phyloP scores from a whole-genome alignment of 192 early-diverging fungal genomes.

The Coemansia aciculifera region DNA sequence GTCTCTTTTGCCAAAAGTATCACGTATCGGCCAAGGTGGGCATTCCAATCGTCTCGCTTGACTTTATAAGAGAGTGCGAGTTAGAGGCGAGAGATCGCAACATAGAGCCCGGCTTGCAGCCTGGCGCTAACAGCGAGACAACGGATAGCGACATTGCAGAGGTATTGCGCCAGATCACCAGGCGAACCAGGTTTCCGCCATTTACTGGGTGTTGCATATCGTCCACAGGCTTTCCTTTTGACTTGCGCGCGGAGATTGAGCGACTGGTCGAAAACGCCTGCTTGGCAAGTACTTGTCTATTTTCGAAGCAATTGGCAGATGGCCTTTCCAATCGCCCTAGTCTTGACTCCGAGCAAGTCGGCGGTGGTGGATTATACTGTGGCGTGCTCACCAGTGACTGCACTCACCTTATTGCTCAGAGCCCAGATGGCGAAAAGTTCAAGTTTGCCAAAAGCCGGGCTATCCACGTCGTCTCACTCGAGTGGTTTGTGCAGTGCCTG shows the following conservation, averaged over 20 bases:
- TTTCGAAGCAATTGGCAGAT: not conserved
- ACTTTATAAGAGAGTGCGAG: conserved; percentile 48
- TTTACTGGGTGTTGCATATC: conserved; percentile 48
- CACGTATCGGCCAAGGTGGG: conserved; percentile 36
- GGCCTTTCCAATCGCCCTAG: no score
- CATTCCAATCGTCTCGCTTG: conserved; percentile 41
- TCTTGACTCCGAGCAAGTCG: conserved; percentile 7
- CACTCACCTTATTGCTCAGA: conserved; percentile 46
- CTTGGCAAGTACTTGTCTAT: not conserved
- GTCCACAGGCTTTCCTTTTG: conserved; percentile 38
- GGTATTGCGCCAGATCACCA: conserved; percentile 19
- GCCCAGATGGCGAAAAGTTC: conserved; percentile 41
- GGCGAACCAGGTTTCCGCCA: conserved; percentile 30
- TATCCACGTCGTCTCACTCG: conserved; percentile 30
- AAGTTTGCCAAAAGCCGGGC: conserved; percentile 44
- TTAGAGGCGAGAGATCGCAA: conserved; percentile 16
- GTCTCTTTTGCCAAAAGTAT: conserved; percentile 39
- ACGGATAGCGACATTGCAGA: not conserved
- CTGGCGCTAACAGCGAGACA: not conserved
- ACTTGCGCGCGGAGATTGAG: conserved; percentile 43
- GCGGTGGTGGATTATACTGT: conserved; percentile 46
- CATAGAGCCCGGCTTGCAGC: not conserved
- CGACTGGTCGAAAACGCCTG: conserved; percentile 4
- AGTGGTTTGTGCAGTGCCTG: conserved; percentile 42
- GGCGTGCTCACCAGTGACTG: conserved; percentile 34